phyloP scores from a whole-genome alignment of 2,329 filamentous ascomycete genomes.

The Nemania bipapillata region DNA sequence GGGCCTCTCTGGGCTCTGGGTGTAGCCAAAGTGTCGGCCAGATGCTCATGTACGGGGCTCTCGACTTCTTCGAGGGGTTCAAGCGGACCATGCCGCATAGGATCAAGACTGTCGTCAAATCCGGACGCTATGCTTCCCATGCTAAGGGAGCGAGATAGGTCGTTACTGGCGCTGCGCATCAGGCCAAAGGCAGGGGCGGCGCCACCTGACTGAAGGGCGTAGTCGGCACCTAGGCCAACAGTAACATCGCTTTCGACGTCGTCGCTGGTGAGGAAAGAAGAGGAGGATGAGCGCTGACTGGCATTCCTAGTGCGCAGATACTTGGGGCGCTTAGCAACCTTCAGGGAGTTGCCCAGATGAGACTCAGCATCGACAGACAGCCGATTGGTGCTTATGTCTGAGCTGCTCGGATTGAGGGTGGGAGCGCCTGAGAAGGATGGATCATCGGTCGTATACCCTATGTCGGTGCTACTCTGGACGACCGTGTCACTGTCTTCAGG shows the following conservation, averaged over 20 bases:
- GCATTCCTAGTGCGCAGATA: constrained; percentile 68
- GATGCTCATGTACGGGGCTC: constrained; percentile 49
- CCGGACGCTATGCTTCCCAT: constrained; percentile 90
- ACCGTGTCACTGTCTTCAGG: constrained; percentile 37
- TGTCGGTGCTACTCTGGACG: constrained; percentile 44
- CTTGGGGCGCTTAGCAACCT: constrained; percentile 62
- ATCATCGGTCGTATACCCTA: constrained; percentile 52
- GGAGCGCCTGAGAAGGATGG: constrained; percentile 44
- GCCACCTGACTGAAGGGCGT: constrained; percentile 83
- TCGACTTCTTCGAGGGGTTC: constrained; percentile 64
- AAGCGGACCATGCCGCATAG: constrained; percentile 58
- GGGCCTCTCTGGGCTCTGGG: constrained; percentile 71
- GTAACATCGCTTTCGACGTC: constrained; percentile 79
- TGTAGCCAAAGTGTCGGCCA: constrained; percentile 70
- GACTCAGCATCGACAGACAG: constrained; percentile 57
- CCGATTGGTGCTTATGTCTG: constrained; percentile 51
- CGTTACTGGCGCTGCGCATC: constrained; percentile 63
- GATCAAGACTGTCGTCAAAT: constrained; percentile 65
- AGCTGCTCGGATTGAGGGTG: constrained; percentile 50
- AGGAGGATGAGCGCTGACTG: constrained; percentile 70
- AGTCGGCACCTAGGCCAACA: constrained; percentile 75
- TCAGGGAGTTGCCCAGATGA: constrained; percentile 61
- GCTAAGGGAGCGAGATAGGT: constrained; percentile 80
- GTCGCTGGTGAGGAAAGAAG: constrained; percentile 68
- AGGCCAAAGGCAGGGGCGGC: constrained; percentile 69